These are phyloP conservation scores for Microthlaspi erraticum DNA, from an alignment of 345 rosid genomes.

Conservation along the genomic window DNA sequence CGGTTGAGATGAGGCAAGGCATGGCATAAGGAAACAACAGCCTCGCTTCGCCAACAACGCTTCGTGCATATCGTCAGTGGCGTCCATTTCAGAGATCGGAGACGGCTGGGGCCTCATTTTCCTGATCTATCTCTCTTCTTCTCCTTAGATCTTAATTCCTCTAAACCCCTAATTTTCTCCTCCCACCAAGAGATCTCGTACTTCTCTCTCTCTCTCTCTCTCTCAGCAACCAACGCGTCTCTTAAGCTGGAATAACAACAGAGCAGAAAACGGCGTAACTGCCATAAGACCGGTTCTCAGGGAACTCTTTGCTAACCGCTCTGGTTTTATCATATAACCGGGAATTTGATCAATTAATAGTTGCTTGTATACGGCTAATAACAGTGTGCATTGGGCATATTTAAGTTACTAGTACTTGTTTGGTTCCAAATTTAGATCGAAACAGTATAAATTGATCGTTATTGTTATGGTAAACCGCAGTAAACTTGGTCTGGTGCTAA, in stretches of 20 bases:
- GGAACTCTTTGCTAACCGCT: constrained; percentile 2
- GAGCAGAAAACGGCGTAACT: constrained; percentile 13
- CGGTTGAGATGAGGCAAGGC: constrained; percentile 29
- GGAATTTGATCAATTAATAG: not conserved
- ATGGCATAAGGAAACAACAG: constrained; percentile 54
- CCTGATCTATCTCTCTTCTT: not conserved
- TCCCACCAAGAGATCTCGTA: too few species aligned
- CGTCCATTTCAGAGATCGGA: constrained; percentile 26
- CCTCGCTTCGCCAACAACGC: constrained; percentile 39
- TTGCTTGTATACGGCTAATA: not conserved
- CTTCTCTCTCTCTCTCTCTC: too few species aligned
- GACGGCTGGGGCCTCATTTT: constrained; percentile 31
- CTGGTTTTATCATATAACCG: not conserved
- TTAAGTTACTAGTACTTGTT: not conserved
- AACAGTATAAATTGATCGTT: not conserved
- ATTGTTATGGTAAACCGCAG: not conserved
- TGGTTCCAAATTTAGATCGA: not conserved
- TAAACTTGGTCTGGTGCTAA: not conserved
- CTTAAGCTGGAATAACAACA: constrained; percentile 23
- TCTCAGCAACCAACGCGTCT: constrained; percentile 10
- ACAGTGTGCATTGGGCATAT: not conserved
- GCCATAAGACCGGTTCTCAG: constrained; percentile 5
- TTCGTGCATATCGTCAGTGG: constrained; percentile 42
- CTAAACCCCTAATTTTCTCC: constrained; percentile 35
- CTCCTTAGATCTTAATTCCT: constrained; percentile 23